Percentiles rank a stretch among this genome's conserved stretches.
phyloP scores from a whole-genome alignment of 306 rosid species.

The Psophocarpus tetragonolobus region DNA sequence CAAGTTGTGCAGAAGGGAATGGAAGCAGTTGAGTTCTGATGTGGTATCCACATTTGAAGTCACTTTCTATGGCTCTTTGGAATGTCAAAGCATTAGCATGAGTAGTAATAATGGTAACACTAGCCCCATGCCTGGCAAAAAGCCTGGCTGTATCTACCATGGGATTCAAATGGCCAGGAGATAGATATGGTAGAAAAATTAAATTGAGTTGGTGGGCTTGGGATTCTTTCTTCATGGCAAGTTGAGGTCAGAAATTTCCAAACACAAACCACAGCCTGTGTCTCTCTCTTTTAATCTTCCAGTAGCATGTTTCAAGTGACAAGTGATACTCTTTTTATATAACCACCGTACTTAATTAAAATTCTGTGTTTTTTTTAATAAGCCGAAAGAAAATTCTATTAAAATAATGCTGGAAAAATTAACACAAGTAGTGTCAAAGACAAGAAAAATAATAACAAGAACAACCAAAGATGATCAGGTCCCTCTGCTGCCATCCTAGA shows the following conservation, averaged over 20 bases:
- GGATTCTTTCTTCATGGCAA: background rate
- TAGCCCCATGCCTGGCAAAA: conserved; percentile 39
- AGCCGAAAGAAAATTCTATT: too few relatives aligned
- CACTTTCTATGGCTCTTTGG: conserved; percentile 34
- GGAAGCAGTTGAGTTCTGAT: conserved; percentile 33
- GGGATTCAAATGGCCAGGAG: conserved; percentile 41
- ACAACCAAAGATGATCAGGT: too few relatives aligned
- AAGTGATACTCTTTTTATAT: background rate
- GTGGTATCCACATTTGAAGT: conserved; percentile 12
- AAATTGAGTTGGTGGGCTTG: conserved; percentile 16
- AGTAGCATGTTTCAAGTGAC: conserved; percentile 44
- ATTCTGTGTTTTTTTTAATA: too few relatives aligned
- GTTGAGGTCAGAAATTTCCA: conserved; percentile 36
- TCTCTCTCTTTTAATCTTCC: conserved; percentile 37
- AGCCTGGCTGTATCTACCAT: conserved; percentile 36
- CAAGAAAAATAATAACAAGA: too few relatives aligned
- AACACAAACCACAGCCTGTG: conserved; percentile 37
- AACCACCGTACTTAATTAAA: background rate
- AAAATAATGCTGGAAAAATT: too few relatives aligned
- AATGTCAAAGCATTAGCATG: conserved; percentile 33
- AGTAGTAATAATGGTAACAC: conserved; percentile 35
- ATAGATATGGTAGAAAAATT: conserved; percentile 30
- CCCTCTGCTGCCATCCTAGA: too few relatives aligned
- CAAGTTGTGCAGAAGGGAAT: conserved; percentile 34
- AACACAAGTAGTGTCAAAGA: too few relatives aligned